Evolutionary conservation across 2,329 filamentous ascomycete genomes (phyloP).

Genomic region (Keithomyces neogunnii): DNA sequence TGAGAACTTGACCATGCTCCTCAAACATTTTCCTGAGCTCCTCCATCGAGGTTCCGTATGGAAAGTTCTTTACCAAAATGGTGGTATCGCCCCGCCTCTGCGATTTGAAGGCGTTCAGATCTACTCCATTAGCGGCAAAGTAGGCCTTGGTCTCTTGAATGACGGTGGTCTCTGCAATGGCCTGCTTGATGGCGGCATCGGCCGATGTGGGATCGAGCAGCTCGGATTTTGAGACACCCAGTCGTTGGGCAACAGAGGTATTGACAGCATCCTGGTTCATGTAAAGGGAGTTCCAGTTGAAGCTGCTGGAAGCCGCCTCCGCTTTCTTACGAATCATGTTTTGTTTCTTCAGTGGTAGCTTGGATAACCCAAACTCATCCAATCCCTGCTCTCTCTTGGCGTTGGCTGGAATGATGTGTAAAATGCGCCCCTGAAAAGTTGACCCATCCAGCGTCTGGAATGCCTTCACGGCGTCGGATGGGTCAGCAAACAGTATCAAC

Average conservation of each 20-base stretch:
- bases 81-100: slow-evolving; percentile 76
- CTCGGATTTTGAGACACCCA: slow-evolving; percentile 86
- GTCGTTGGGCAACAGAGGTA: slow-evolving; percentile 73
- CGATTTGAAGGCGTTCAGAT: slow-evolving; percentile 84
- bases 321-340: slow-evolving; percentile 79
- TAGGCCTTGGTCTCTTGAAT: slow-evolving; percentile 96
- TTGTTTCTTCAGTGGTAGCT: slow-evolving; percentile 90
- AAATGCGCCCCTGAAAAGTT: slow-evolving; percentile 82
- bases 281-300: slow-evolving; percentile 99
- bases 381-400: slow-evolving; percentile 74
- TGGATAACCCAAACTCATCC: slow-evolving; percentile 83
- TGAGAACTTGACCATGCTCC: slow-evolving; percentile 72
- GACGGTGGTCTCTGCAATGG: slow-evolving; percentile 88
- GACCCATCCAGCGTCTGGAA: slow-evolving; percentile 73
- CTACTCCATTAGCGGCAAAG: slow-evolving; percentile 79
- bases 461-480: slow-evolving; percentile 67
- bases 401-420: slow-evolving; percentile 82
- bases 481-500: slow-evolving; percentile 69
- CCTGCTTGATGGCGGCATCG: slow-evolving; percentile 92
- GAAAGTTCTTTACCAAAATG: slow-evolving; percentile 92
- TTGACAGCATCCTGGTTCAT: slow-evolving; percentile 97
- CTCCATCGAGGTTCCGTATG: slow-evolving; percentile 69
- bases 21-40: slow-evolving; percentile 77
- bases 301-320: slow-evolving; percentile 67
- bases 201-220: slow-evolving; percentile 91